These are phyloP conservation scores for Didymellaceae sp. DNA, from an alignment of 2,329 filamentous ascomycete species.

Conservation along the genomic window DNA sequence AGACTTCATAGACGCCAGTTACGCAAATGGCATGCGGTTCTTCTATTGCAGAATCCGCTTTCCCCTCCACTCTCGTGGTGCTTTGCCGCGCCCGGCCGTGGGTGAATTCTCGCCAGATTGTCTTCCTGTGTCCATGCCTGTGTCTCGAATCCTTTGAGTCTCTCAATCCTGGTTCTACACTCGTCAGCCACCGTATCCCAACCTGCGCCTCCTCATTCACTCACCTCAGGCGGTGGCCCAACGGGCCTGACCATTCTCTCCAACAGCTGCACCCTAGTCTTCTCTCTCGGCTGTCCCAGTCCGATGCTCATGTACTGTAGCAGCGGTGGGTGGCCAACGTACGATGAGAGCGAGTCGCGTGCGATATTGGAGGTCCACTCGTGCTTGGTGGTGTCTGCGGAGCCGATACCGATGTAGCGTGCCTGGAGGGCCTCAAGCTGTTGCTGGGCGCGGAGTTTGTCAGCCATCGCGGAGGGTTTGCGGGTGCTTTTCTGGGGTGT, in stretches of 20 bases:
- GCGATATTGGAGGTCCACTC: slow-evolving; percentile 97
- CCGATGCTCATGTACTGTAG: slow-evolving; percentile 89
- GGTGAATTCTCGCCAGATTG: not conserved
- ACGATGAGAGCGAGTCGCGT: slow-evolving; percentile 88
- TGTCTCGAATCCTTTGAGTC: no score
- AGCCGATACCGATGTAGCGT: slow-evolving; percentile 93
- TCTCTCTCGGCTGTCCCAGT: slow-evolving; percentile 82
- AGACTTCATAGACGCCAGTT: no score
- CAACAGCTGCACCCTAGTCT: slow-evolving; percentile 79
- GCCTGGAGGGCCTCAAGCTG: slow-evolving; percentile 97
- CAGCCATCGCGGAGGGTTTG: slow-evolving; percentile 64
- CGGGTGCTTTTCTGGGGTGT: not conserved
- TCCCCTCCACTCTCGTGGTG: not conserved
- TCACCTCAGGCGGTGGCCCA: slow-evolving; percentile 68
- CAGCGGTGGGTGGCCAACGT: slow-evolving; percentile 87
- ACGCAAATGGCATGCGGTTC: no score
- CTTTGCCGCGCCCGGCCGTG: not conserved
- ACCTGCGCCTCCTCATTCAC: slow-evolving; percentile 4
- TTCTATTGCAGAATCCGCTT: no score
- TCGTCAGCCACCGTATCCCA: not conserved
- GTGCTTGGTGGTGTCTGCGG: slow-evolving; percentile 95
- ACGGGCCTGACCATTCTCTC: slow-evolving; percentile 74
- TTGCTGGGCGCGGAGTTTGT: slow-evolving; percentile 96
- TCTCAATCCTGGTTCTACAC: slow-evolving; percentile 12
- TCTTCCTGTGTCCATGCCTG: not conserved